Evolutionary conservation across 2,329 filamentous ascomycete genomes (phyloP).

Genomic region (Nectriaceae sp.): DNA sequence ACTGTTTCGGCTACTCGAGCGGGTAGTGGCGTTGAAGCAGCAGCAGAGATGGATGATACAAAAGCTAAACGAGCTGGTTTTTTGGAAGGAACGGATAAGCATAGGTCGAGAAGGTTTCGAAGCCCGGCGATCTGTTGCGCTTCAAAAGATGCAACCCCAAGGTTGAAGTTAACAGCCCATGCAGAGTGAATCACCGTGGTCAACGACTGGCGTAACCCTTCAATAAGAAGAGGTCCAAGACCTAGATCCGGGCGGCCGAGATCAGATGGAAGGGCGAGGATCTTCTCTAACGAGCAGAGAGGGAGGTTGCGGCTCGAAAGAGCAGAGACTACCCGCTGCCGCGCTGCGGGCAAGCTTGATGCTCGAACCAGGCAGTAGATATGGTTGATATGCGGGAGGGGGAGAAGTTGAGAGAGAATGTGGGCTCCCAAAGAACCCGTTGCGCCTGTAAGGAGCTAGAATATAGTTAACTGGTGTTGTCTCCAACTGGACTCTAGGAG

Average conservation of each 20-base stretch:
- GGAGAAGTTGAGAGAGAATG: constrained; percentile 57
- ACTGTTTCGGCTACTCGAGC: constrained; percentile 36
- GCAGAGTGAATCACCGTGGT: constrained; percentile 51
- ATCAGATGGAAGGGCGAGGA: constrained; percentile 21
- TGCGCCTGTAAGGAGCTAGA: constrained; percentile 57
- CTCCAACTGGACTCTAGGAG: fast-evolving
- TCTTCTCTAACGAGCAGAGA: constrained; percentile 8
- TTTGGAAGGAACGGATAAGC: constrained; percentile 11
- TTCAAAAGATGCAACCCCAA: constrained; percentile 51
- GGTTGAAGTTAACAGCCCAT: constrained; percentile 60
- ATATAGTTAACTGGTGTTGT: neutral
- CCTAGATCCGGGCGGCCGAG: constrained; percentile 20
- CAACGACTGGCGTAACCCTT: constrained; percentile 21
- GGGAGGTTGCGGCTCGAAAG: neutral
- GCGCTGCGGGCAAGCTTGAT: constrained; percentile 5
- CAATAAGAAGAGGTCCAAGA: constrained; percentile 2
- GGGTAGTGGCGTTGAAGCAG: constrained; percentile 44
- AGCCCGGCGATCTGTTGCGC: constrained; percentile 47
- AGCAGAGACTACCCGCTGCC: constrained; percentile 3
- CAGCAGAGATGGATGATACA: constrained; percentile 50
- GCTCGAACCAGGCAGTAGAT: constrained; percentile 40
- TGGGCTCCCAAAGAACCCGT: constrained; percentile 64
- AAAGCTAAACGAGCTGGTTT: constrained; percentile 19
- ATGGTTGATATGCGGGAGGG: constrained; percentile 55
- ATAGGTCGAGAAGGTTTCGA: constrained; percentile 46